Conservation (phyloP, 352 stramenopile species). For the Pythium grandisporangium region DNA sequence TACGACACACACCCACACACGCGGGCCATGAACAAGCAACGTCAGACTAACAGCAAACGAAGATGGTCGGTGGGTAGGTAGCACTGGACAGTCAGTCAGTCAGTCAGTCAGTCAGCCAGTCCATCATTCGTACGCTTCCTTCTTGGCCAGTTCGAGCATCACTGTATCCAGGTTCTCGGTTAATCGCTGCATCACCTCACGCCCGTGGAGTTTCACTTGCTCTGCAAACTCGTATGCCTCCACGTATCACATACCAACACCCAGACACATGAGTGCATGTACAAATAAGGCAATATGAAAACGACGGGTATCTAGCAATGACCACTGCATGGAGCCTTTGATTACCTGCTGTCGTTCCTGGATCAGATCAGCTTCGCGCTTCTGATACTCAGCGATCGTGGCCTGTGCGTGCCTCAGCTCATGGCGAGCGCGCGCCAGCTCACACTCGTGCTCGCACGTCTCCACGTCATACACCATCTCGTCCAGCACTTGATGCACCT, state of each 20-base stretch:
- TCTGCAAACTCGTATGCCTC: constrained; percentile 47
- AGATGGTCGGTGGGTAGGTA: too few species aligned
- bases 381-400: constrained; percentile 31
- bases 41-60: too few species aligned
- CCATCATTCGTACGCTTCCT: constrained; percentile 49
- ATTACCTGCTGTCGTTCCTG: constrained; percentile 56
- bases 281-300: too few species aligned
- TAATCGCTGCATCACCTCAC: constrained; percentile 25
- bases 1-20: too few species aligned
- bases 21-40: too few species aligned
- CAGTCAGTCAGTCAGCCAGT: background rate
- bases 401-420: constrained; percentile 26
- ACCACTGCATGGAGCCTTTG: too few species aligned
- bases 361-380: constrained; percentile 51
- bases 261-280: too few species aligned
- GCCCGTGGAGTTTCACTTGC: constrained; percentile 41
- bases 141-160: constrained; percentile 49
- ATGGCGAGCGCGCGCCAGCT: constrained; percentile 21
- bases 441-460: constrained; percentile 44
- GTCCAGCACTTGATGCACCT: constrained; percentile 60
- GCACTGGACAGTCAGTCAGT: too few species aligned
- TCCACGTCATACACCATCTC: constrained; percentile 85
- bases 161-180: constrained; percentile 42
- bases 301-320: too few species aligned
- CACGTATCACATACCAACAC: too few species aligned